These are phyloP conservation scores for Colletotrichum musae DNA, from an alignment of 2,329 filamentous ascomycete species.

Conservation along the genomic window DNA sequence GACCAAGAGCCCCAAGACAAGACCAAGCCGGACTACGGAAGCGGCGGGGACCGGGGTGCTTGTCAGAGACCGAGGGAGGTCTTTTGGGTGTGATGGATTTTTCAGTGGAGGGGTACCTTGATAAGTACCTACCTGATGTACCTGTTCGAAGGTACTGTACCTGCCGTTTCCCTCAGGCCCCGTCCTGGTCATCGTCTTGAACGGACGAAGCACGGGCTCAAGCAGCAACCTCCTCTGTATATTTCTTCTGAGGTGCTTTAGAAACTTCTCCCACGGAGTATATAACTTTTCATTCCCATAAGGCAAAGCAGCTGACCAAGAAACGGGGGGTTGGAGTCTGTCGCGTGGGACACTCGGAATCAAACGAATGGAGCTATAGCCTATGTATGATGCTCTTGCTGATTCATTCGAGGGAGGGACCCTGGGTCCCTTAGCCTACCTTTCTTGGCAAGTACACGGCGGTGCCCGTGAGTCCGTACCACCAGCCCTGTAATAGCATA, in stretches of 20 bases:
- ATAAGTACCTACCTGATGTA: neutral
- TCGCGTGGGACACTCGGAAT: constrained; percentile 25
- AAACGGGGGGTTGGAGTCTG: constrained; percentile 20
- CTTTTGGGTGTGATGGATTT: neutral
- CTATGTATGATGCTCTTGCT: constrained; percentile 25
- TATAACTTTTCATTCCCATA: neutral
- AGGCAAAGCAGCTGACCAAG: constrained; percentile 35
- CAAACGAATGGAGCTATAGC: constrained; percentile 29
- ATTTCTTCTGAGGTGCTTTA: no score
- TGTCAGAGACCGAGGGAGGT: constrained; percentile 38
- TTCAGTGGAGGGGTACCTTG: neutral
- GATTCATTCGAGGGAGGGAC: constrained; percentile 29
- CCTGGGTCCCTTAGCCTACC: constrained; percentile 29
- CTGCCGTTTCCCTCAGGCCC: no score
- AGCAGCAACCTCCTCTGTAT: no score
- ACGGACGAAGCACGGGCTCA: no score
- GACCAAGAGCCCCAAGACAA: constrained; percentile 27
- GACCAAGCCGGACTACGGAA: constrained; percentile 40
- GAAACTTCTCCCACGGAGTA: no score
- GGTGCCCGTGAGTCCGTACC: neutral
- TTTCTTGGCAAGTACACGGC: constrained; percentile 24
- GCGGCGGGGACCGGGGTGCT: constrained; percentile 41
- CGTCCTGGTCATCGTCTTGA: no score
- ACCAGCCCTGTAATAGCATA: neutral
- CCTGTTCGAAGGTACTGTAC: neutral